Evolutionary conservation across 768 basidiomycete genomes (phyloP).

Genomic region (Cystofilobasidium macerans): DNA sequence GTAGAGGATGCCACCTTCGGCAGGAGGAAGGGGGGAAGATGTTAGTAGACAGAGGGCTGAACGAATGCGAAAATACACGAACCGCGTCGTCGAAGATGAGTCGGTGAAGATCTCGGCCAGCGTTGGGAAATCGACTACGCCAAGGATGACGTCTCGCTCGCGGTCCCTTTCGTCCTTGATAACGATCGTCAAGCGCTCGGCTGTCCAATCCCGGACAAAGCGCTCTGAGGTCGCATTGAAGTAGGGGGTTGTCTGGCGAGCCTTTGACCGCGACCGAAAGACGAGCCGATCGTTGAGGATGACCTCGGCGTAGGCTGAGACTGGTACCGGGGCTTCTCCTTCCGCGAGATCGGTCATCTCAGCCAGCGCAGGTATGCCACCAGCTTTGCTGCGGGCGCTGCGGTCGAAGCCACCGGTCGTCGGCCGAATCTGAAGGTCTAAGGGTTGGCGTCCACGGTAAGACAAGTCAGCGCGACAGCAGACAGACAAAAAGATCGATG

Average conservation of each 20-base stretch:
- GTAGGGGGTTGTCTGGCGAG: slow-evolving; percentile 35
- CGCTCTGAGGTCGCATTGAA: slow-evolving; percentile 38
- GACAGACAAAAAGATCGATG: background rate
- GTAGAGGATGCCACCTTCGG: slow-evolving; percentile 19
- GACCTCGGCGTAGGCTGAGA: slow-evolving; percentile 28
- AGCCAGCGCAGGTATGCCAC: slow-evolving; percentile 18
- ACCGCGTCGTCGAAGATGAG: slow-evolving; percentile 31
- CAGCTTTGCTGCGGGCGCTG: background rate
- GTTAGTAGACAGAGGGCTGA: slow-evolving; percentile 10
- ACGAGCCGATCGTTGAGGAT: slow-evolving; percentile 37
- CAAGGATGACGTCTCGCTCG: slow-evolving; percentile 32
- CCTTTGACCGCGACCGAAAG: slow-evolving; percentile 37
- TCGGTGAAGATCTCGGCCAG: slow-evolving; percentile 32
- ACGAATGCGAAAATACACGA: slow-evolving; percentile 9
- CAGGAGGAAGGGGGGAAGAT: slow-evolving; percentile 6
- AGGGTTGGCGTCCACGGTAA: background rate
- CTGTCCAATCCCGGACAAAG: slow-evolving; percentile 38
- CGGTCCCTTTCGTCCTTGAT: slow-evolving; percentile 38
- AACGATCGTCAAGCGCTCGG: slow-evolving; percentile 34
- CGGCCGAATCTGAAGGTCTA: slow-evolving; percentile 16
- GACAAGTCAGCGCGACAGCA: background rate
- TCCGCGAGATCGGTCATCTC: slow-evolving; percentile 5
- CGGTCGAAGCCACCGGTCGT: slow-evolving; percentile 4
- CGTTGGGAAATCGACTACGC: slow-evolving; percentile 31
- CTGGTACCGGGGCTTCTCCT: slow-evolving; percentile 10